phyloP scores from a whole-genome alignment of 176 grass and related monocot genomes.

The Stipa capillata region DNA sequence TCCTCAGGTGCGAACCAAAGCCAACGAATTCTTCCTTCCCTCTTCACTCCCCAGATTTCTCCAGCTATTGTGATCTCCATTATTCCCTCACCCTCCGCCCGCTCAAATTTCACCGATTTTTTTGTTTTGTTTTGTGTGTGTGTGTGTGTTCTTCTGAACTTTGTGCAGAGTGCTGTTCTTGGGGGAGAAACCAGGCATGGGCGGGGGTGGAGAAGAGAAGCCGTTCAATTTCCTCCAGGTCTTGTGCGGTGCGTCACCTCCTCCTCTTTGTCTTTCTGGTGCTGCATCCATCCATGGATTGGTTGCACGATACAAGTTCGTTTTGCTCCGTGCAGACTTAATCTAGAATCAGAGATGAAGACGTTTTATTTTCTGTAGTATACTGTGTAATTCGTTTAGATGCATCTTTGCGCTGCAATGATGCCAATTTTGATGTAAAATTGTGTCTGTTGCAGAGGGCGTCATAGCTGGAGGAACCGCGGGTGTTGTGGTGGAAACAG shows the following conservation, averaged over 20 bases:
- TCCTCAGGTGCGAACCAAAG: neutral
- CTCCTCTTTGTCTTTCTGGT: no score
- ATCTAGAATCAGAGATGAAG: neutral
- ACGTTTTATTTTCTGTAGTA: no score
- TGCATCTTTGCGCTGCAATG: no score
- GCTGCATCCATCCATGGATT: no score
- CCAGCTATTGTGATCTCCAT: neutral
- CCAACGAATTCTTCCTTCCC: no score
- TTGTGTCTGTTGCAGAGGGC: constrained; percentile 52
- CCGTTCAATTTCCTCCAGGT: constrained; percentile 45
- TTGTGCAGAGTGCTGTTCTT: neutral
- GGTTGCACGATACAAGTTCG: neutral
- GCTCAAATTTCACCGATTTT: neutral
- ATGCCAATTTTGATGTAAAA: no score
- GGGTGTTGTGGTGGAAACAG: constrained; percentile 84
- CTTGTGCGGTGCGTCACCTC: constrained; percentile 24
- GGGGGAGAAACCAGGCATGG: no score
- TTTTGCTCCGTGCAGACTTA: neutral
- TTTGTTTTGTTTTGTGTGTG: no score
- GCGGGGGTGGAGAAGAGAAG: constrained; percentile 19
- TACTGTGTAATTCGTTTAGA: no score
- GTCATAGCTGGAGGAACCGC: constrained; percentile 83
- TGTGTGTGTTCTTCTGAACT: no score
- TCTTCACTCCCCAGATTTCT: neutral
- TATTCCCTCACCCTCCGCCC: neutral